Conservation (phyloP, 768 basidiomycete species). For the Pisolithus orientalis region DNA sequence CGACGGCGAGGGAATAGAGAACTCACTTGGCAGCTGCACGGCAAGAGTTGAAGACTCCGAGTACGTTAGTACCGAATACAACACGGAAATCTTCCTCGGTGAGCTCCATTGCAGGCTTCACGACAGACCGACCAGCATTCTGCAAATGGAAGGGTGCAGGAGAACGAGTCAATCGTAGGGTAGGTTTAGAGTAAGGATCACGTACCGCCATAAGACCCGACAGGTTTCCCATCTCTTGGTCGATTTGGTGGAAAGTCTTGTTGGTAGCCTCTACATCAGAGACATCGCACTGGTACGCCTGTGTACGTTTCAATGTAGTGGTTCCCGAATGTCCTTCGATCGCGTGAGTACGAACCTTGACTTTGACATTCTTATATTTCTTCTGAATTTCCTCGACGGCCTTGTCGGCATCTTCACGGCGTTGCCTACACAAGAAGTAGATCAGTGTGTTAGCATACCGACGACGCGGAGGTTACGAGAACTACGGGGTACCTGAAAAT, state of each 20-base stretch:
- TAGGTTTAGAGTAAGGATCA: not conserved
- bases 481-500: conserved; percentile 41
- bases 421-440: not conserved
- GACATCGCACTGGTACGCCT: conserved; percentile 64
- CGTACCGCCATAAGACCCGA: conserved; percentile 51
- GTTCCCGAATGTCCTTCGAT: not conserved
- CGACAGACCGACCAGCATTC: conserved; percentile 60
- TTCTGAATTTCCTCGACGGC: conserved; percentile 42
- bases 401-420: conserved; percentile 35
- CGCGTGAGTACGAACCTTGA: conserved; percentile 14
- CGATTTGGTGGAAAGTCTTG: conserved; percentile 41
- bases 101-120: conserved; percentile 57
- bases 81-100: conserved; percentile 46
- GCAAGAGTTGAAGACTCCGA: conserved; percentile 59
- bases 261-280: conserved; percentile 38
- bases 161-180: not conserved
- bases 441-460: not conserved
- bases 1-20: not conserved
- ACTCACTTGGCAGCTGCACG: conserved; percentile 51
- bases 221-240: conserved; percentile 43
- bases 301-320: not conserved
- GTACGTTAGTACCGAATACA: conserved; percentile 56
- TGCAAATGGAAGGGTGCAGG: conserved; percentile 10
- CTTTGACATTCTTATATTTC: conserved; percentile 40
- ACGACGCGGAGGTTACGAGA: not conserved